phyloP scores from a whole-genome alignment of 805 yeast species.

The Candida xiaguanensis region DNA sequence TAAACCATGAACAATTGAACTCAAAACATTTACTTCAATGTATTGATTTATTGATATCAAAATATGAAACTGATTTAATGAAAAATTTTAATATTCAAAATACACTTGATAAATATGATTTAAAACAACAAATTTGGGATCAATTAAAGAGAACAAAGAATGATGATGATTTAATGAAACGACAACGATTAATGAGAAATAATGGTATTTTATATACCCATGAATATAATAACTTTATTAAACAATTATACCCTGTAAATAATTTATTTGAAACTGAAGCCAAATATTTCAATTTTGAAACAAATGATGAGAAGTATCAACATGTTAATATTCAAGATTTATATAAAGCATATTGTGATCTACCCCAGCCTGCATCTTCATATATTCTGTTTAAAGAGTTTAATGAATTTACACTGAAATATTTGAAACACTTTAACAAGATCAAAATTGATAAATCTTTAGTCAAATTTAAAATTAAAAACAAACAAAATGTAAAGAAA shows the following conservation, averaged over 20 bases:
- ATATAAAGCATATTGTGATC: constrained; percentile 20
- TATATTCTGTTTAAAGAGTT: constrained; percentile 24
- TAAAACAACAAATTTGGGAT: constrained; percentile 7
- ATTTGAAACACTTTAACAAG: constrained; percentile 9
- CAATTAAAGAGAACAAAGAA: neutral
- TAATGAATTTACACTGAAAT: constrained; percentile 18
- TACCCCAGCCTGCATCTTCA: constrained; percentile 24
- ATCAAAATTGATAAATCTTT: constrained; percentile 4
- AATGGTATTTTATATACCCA: neutral
- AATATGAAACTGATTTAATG: constrained; percentile 9
- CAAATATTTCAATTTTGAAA: constrained; percentile 5
- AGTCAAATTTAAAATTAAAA: constrained; percentile 7
- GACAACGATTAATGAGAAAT: neutral
- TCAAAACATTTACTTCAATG: constrained; percentile 11
- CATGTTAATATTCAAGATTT: constrained; percentile 24
- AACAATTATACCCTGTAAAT: constrained; percentile 18
- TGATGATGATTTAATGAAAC: neutral
- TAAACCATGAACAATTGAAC: constrained; percentile 5
- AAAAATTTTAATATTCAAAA: constrained; percentile 2
- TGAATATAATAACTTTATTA: constrained; percentile 11
- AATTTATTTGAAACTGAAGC: constrained; percentile 2
- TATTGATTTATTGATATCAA: constrained; percentile 12
- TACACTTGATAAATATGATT: neutral
- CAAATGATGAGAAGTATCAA: constrained; percentile 12
- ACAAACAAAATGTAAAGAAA: constrained; percentile 21